Conservation (phyloP, 352 stramenopile genomes). For the Pythium myriotylum region DNA sequence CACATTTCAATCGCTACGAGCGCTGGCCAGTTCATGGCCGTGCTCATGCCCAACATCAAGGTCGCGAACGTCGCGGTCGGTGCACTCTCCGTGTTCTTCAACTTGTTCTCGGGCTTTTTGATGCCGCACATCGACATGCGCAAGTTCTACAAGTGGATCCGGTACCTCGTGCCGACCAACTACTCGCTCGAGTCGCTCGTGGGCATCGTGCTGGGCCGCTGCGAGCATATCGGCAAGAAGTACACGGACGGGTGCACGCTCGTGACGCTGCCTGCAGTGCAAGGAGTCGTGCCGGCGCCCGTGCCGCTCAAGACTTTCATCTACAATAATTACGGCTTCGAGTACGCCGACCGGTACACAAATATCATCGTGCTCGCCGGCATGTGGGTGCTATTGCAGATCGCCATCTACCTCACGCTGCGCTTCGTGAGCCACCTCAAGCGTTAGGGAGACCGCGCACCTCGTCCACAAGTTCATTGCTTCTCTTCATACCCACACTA, state of each 20-base stretch:
- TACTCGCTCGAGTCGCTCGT: conserved; percentile 42
- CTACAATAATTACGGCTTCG: conserved; percentile 29
- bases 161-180: conserved; percentile 39
- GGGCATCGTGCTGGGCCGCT: conserved; percentile 29
- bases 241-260: conserved; percentile 16
- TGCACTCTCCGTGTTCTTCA: conserved; percentile 49
- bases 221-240: conserved; percentile 12
- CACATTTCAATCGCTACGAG: conserved; percentile 43
- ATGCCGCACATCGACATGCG: conserved; percentile 39
- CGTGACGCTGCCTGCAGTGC: conserved; percentile 6
- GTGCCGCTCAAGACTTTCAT: conserved; percentile 23
- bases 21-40: conserved; percentile 46
- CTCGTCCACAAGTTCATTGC: not conserved
- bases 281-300: not conserved
- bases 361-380: conserved; percentile 37
- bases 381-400: conserved; percentile 36
- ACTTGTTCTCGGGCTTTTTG: conserved; percentile 47
- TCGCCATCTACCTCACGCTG: conserved; percentile 48
- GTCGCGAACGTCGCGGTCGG: conserved; percentile 54
- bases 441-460: conserved; percentile 26
- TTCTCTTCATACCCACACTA: not conserved
- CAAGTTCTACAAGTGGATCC: conserved; percentile 46
- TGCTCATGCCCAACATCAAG: conserved; percentile 55
- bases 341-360: conserved; percentile 23
- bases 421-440: conserved; percentile 58